phyloP scores from a whole-genome alignment of 768 basidiomycete genomes.

The Rubroboletus satanas region DNA sequence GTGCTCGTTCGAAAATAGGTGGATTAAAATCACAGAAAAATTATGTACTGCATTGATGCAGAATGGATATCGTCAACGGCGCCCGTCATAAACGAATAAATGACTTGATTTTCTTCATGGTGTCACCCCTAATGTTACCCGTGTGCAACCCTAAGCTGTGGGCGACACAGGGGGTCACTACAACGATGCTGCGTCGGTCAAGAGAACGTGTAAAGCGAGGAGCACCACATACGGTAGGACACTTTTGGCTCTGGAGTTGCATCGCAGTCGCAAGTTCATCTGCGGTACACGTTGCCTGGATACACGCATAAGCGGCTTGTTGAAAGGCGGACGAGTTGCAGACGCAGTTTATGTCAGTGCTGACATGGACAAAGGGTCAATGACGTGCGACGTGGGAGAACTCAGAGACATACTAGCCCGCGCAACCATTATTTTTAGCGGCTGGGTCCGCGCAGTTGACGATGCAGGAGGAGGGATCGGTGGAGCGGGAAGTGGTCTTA shows the following conservation, averaged over 20 bases:
- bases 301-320: conserved; percentile 29
- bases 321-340: conserved; percentile 40
- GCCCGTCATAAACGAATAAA: not conserved
- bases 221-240: conserved; percentile 21
- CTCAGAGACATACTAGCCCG: conserved; percentile 10
- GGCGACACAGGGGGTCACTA: not conserved
- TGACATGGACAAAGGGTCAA: conserved; percentile 11
- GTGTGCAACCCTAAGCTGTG: not conserved
- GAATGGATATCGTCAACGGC: too few relatives aligned
- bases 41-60: not conserved
- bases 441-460: conserved; percentile 6
- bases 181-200: not conserved
- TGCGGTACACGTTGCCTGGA: conserved; percentile 32
- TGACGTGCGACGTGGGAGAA: not conserved
- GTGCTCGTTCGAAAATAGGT: not conserved
- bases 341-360: conserved; percentile 37
- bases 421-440: not conserved
- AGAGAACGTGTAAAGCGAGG: not conserved
- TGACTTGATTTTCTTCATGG: not conserved
- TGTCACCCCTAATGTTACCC: not conserved
- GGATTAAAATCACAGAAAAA: too few relatives aligned
- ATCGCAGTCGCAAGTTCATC: conserved; percentile 30
- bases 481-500: not conserved
- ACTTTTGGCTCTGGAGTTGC: conserved; percentile 31
- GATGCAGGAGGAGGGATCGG: conserved; percentile 9